A percentile compares a stretch with the other conserved stretches of the same genome.
Conservation (phyloP, 306 rosid species). For the Prunus mira region DNA sequence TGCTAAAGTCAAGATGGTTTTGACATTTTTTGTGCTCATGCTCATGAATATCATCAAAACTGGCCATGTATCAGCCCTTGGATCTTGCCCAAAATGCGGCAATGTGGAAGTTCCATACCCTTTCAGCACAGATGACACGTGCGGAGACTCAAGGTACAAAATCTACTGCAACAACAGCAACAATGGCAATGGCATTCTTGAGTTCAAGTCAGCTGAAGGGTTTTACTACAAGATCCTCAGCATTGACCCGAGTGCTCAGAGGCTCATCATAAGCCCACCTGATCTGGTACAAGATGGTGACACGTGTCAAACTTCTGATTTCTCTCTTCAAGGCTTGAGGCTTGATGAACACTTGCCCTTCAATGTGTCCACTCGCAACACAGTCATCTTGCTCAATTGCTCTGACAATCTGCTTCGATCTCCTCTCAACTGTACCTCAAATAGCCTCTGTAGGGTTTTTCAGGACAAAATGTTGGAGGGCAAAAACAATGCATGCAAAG, state of each 20-base stretch:
- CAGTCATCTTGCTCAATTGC: constrained; percentile 76
- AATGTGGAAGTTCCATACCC: constrained; percentile 65
- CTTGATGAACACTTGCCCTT: constrained; percentile 67
- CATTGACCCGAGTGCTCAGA: constrained; percentile 38
- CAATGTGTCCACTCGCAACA: constrained; percentile 62
- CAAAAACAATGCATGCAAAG: constrained; percentile 34
- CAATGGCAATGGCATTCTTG: constrained; percentile 33
- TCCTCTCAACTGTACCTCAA: constrained; percentile 69
- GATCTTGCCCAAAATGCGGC: constrained; percentile 62
- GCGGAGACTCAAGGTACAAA: constrained; percentile 67
- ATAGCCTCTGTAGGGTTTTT: constrained; percentile 64
- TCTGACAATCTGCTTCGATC: constrained; percentile 46
- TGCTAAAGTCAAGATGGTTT: constrained; percentile 22
- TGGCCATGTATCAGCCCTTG: constrained; percentile 27
- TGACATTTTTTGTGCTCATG: constrained; percentile 30
- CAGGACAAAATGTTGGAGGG: constrained; percentile 52
- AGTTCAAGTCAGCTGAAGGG: constrained; percentile 59
- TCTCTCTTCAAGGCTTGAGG: constrained; percentile 41
- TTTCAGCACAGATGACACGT: constrained; percentile 56
- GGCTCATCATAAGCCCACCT: constrained; percentile 63
- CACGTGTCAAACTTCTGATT: constrained; percentile 68
- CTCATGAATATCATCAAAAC: neutral
- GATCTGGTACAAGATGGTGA: neutral
- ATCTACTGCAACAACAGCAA: constrained; percentile 42
- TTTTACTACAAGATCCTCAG: constrained; percentile 60